phyloP scores from a whole-genome alignment of 2,329 filamentous ascomycete species.

The Talaromyces sp. region DNA sequence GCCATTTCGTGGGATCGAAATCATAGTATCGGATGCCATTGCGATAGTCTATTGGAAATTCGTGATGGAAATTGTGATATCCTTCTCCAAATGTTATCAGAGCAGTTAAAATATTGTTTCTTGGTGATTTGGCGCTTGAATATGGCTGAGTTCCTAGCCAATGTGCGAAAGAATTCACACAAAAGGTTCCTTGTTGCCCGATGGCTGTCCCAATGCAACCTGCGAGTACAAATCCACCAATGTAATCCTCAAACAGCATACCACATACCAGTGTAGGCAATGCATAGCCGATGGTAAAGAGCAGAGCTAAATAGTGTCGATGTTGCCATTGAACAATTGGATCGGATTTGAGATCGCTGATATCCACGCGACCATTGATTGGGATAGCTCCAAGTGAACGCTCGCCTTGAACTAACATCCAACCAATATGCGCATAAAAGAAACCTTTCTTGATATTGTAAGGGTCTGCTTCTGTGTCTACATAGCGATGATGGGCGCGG shows the following conservation, averaged over 20 bases:
- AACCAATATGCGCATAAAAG: conserved; percentile 77
- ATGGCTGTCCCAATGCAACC: conserved; percentile 81
- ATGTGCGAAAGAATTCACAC: conserved; percentile 84
- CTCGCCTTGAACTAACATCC: conserved; percentile 88
- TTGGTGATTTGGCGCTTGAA: conserved; percentile 81
- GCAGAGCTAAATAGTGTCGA: conserved; percentile 64
- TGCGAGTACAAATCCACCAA: conserved; percentile 77
- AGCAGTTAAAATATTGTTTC: conserved; percentile 80
- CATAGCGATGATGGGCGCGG: conserved; percentile 83
- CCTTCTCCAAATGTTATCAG: conserved; percentile 80
- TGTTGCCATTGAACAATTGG: conserved; percentile 82
- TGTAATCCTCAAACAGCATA: conserved; percentile 73
- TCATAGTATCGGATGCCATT: conserved; percentile 86
- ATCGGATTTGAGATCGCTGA: conserved; percentile 81
- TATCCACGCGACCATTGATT: conserved; percentile 79
- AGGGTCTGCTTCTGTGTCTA: conserved; percentile 84
- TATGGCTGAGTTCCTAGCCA: conserved; percentile 88
- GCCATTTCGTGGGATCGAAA: conserved; percentile 87
- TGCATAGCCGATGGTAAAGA: conserved; percentile 69
- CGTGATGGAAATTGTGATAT: conserved; percentile 92
- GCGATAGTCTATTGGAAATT: conserved; percentile 86
- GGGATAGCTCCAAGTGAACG: conserved; percentile 56
- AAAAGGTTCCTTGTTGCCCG: conserved; percentile 86
- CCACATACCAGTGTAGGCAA: conserved; percentile 74
- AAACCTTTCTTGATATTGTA: conserved; percentile 85